Conservation (phyloP, 1,284 basidiomycete species). For the Ceratobasidium sp. region DNA sequence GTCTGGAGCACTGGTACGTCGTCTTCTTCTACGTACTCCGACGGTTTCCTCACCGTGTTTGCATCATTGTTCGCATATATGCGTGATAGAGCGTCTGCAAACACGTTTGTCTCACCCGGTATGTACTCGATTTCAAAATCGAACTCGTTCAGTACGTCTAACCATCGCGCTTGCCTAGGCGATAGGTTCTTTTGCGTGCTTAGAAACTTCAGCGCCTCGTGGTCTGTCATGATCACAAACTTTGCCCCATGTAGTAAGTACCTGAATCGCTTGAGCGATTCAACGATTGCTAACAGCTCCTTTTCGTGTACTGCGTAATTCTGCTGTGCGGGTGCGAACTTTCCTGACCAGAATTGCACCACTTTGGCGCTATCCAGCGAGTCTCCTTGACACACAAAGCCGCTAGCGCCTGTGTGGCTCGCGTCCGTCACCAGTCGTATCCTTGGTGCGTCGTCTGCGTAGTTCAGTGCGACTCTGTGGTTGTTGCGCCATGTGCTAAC, state of each 20-base stretch:
- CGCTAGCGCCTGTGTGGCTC: constrained; percentile 58
- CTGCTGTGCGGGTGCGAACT: constrained; percentile 56
- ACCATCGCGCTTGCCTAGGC: constrained; percentile 56
- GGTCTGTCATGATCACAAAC: constrained; percentile 55
- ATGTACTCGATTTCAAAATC: constrained; percentile 53
- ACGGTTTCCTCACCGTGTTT: constrained; percentile 52
- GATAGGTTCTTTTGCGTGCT: constrained; percentile 57
- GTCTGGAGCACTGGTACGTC: not conserved
- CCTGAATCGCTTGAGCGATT: constrained; percentile 6
- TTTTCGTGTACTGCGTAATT: constrained; percentile 54
- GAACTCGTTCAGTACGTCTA: constrained; percentile 57
- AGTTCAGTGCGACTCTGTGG: constrained; percentile 53
- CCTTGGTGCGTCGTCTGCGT: constrained; percentile 47
- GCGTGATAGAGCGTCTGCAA: constrained; percentile 58
- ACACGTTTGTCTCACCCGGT: constrained; percentile 52
- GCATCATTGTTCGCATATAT: constrained; percentile 56
- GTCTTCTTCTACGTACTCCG: constrained; percentile 53
- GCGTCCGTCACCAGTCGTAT: constrained; percentile 49
- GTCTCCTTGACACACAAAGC: constrained; percentile 57
- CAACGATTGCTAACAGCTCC: not conserved
- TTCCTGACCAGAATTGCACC: constrained; percentile 54
- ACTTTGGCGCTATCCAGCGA: constrained; percentile 49
- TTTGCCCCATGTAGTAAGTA: constrained; percentile 5
- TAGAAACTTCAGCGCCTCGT: constrained; percentile 56
- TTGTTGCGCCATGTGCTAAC: constrained; percentile 49